Evolutionary conservation across 805 yeast genomes (phyloP), one percentile per base, ranked within the genome.

Genomic region (Ogataea parapolymorpha): DNA sequence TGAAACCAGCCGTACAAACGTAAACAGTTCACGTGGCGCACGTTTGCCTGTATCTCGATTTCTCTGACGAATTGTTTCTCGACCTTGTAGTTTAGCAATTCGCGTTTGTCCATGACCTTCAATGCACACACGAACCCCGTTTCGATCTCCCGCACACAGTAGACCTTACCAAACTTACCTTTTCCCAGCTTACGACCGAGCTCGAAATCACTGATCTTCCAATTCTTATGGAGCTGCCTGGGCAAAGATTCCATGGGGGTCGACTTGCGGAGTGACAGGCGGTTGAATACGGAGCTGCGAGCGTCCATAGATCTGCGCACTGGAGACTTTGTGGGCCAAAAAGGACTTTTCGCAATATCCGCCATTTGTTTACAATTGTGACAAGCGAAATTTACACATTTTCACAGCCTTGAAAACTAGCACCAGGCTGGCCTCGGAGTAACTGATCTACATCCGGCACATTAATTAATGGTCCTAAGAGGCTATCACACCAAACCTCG

Each of bases 131-230:
- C 71, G 57, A 77, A 85, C 2, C 95, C 95, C 0, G 87, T 74
- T 26, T 65, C 55, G 49, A 76, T 80, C 59, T 89, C 96, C 41
- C 74, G 73, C 7, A 84, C 97, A 58, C 96, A 85, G 62, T 88
- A 90, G 1, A 93, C 98, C 54, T 79, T 80, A 7, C 99, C 99
- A 55, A 90, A 81, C 61, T 89, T 88, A 6, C 99, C 99, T 58
- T 86, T 88, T 0, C 98, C 99, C 35, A 91, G 71, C 42, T 83
- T 80, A 39, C 81, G 75, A 13, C 97, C 98, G 31, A 91, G 74
- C 51, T 89, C 96, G 63, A 91, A 91, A 56, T 86, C 93, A 22
- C 46, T 31, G 15, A 58, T 48, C 35, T 50, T 56, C 65, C 65
- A 61, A 13, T 45, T 39, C 32, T 42, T 45, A 25, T 42, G 46